Conservation (phyloP, 345 rosid species). For the Eutrema yunnanense region DNA sequence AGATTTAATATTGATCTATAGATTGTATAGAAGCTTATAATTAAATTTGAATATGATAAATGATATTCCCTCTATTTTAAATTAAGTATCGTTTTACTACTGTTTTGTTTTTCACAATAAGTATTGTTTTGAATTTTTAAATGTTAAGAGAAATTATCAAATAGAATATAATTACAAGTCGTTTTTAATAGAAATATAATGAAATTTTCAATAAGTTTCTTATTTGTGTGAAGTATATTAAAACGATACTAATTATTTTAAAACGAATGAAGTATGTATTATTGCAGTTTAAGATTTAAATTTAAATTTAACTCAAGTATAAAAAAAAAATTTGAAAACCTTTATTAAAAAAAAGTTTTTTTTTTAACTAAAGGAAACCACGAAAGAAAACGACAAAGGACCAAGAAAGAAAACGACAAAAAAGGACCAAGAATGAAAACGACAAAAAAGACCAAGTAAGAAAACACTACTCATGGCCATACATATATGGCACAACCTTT, state of each 20-base stretch:
- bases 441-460: slow-evolving; percentile 3
- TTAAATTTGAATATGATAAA: not conserved
- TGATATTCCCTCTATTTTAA: not conserved
- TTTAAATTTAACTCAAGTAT: not conserved
- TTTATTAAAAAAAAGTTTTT: too few relatives aligned
- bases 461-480: slow-evolving; percentile 14
- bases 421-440: not conserved
- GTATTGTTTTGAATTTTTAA: not conserved
- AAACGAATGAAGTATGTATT: not conserved
- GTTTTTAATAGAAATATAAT: not conserved
- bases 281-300: not conserved
- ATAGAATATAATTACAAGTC: not conserved
- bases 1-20: not conserved
- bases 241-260: not conserved
- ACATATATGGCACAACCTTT: slow-evolving; percentile 26
- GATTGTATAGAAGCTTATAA: not conserved
- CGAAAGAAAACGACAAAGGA: not conserved
- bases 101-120: not conserved
- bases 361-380: not conserved
- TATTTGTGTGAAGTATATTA: not conserved
- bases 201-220: not conserved
- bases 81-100: not conserved
- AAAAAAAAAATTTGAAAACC: not conserved
- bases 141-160: not conserved
- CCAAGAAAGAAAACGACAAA: not conserved